Evolutionary conservation across 192 early-diverging fungal species (phyloP).

Genomic region (Coemansia sp.): DNA sequence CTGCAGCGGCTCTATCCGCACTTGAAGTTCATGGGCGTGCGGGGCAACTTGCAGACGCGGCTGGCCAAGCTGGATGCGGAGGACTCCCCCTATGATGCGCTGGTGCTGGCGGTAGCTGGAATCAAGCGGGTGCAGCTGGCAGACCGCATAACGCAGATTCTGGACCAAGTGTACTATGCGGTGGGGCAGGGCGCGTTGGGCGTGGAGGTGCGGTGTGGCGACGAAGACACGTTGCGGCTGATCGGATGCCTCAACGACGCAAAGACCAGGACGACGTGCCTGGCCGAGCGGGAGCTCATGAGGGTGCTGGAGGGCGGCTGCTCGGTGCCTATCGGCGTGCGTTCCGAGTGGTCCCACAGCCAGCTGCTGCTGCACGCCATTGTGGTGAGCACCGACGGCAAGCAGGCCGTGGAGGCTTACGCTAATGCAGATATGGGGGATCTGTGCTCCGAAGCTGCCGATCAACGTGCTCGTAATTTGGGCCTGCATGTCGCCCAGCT

Average conservation of each 20-base stretch:
- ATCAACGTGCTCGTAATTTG: constrained; percentile 37
- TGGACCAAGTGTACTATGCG: constrained; percentile 75
- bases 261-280: constrained; percentile 63
- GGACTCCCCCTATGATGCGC: constrained; percentile 65
- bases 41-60: constrained; percentile 84
- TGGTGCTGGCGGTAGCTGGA: constrained; percentile 87
- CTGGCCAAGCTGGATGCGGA: constrained; percentile 76
- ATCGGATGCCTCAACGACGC: constrained; percentile 60
- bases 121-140: constrained; percentile 67
- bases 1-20: constrained; percentile 73
- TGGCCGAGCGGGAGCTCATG: constrained; percentile 86
- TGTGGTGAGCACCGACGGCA: constrained; percentile 79
- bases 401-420: constrained; percentile 58
- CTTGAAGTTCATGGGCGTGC: constrained; percentile 72
- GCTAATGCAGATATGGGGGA: background rate
- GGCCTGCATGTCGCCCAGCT: constrained; percentile 49
- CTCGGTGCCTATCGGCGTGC: constrained; percentile 90
- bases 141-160: constrained; percentile 67
- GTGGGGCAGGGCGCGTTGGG: constrained; percentile 92
- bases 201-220: constrained; percentile 74
- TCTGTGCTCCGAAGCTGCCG: background rate
- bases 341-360: constrained; percentile 50
- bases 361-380: constrained; percentile 59
- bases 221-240: constrained; percentile 51
- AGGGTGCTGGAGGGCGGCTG: constrained; percentile 90